Conservation (phyloP, 75 land plant genomes). For the Cryptomeria japonica region DNA sequence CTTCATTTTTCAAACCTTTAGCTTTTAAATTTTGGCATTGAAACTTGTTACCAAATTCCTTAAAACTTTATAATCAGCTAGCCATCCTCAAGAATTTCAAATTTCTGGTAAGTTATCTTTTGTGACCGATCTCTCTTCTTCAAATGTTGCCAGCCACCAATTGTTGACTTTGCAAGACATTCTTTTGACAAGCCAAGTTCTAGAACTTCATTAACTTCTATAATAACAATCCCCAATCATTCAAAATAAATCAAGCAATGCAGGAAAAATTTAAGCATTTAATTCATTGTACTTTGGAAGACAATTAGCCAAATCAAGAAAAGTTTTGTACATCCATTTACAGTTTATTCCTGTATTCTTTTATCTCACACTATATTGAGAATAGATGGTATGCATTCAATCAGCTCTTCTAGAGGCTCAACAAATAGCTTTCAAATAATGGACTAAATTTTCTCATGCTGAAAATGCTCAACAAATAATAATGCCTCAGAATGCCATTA, state of each 20-base stretch:
- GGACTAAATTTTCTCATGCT: not conserved
- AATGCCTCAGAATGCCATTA: not conserved
- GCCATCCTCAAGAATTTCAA: not conserved
- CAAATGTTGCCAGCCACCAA: not conserved
- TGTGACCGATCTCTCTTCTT: not conserved
- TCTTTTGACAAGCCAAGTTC: not conserved
- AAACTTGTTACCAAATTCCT: not conserved
- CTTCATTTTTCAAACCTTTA: not conserved
- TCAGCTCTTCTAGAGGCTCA: not conserved
- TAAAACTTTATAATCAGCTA: not conserved
- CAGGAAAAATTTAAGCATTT: not conserved
- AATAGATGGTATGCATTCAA: not conserved
- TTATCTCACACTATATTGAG: not conserved
- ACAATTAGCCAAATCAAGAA: not conserved
- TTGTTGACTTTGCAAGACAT: not conserved
- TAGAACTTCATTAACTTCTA: not conserved
- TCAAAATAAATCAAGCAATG: not conserved
- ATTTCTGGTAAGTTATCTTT: not conserved
- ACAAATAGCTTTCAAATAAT: not conserved
- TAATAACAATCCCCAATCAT: no score
- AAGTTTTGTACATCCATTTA: not conserved
- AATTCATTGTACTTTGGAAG: not conserved
- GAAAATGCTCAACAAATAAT: not conserved
- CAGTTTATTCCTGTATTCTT: not conserved
- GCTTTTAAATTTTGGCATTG: not conserved